phyloP scores from a whole-genome alignment of 1,139 yeast genomes.

The Entelexis sorbosivorans region DNA sequence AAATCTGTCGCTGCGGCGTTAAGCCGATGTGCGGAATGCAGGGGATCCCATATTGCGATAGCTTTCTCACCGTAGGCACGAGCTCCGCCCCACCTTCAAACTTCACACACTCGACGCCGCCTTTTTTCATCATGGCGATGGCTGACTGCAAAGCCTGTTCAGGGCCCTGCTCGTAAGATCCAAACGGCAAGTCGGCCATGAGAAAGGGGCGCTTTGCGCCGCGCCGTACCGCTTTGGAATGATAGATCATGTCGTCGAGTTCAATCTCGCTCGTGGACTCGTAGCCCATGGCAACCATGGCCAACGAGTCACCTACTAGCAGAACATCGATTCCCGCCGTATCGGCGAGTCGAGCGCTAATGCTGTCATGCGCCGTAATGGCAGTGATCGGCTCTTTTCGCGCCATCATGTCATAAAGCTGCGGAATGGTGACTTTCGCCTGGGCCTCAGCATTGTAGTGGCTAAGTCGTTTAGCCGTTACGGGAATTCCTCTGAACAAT shows the following conservation, averaged over 20 bases:
- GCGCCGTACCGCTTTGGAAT: conserved; percentile 63
- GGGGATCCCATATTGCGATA: conserved; percentile 66
- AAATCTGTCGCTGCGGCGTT: conserved; percentile 75
- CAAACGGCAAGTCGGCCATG: conserved; percentile 86
- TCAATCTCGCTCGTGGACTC: conserved; percentile 63
- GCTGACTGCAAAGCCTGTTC: conserved; percentile 59
- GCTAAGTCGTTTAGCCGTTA: conserved; percentile 6
- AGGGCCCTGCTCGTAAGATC: conserved; percentile 58
- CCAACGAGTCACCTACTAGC: conserved; percentile 82
- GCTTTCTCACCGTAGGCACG: conserved; percentile 38
- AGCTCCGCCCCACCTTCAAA: conserved; percentile 73
- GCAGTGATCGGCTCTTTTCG: conserved; percentile 47
- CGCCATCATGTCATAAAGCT: conserved; percentile 8
- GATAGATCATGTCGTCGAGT: conserved; percentile 69
- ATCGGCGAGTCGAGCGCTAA: conserved; percentile 66
- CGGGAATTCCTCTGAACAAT: not conserved
- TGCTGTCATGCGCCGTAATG: conserved; percentile 79
- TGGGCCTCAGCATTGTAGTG: conserved; percentile 6
- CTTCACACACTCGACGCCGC: conserved; percentile 68
- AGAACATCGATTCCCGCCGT: conserved; percentile 57
- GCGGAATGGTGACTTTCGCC: conserved; percentile 16
- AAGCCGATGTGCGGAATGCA: conserved; percentile 88
- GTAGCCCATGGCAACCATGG: conserved; percentile 85
- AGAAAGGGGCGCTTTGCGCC: conserved; percentile 57
- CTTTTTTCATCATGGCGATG: conserved; percentile 46